Evolutionary conservation across 2,329 filamentous ascomycete species (phyloP).

Genomic region (Cryphonectria radicalis): DNA sequence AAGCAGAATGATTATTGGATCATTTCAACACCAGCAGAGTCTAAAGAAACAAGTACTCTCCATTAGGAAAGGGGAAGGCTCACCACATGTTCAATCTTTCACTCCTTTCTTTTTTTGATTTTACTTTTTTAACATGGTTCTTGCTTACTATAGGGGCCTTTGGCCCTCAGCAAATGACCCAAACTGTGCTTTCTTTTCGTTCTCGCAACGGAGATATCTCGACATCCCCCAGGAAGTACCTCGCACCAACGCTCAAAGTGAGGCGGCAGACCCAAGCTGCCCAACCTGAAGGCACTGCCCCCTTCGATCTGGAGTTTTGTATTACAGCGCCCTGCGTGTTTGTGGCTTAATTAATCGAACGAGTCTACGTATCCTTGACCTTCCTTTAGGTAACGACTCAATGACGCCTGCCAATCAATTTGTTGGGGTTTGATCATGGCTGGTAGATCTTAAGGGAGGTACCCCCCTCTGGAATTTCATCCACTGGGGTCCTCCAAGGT

Average conservation of each 20-base stretch:
- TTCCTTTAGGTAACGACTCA: accelerated
- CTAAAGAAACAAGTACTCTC: not conserved
- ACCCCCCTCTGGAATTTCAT: not conserved
- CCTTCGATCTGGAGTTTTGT: not conserved
- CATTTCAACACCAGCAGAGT: not conserved
- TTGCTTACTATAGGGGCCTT: not conserved
- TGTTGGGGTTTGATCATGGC: not conserved
- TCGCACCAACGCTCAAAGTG: not conserved
- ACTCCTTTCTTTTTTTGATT: not conserved
- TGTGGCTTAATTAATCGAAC: not conserved
- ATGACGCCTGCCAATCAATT: not conserved
- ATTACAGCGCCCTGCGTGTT: not conserved
- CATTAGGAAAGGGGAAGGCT: not conserved
- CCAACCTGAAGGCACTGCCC: not conserved
- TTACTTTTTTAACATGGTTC: not conserved
- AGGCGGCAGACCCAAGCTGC: not conserved
- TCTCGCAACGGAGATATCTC: not conserved
- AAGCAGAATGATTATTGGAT: too few relatives aligned
- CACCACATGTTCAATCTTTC: not conserved
- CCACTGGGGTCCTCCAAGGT: too few relatives aligned
- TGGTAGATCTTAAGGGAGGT: not conserved
- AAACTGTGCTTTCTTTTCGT: not conserved
- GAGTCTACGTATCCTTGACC: not conserved
- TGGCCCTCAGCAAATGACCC: too few relatives aligned
- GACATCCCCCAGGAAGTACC: not conserved